Evolutionary conservation across 257 asterid species (phyloP).

Genomic region (Ilex aquifolium): DNA sequence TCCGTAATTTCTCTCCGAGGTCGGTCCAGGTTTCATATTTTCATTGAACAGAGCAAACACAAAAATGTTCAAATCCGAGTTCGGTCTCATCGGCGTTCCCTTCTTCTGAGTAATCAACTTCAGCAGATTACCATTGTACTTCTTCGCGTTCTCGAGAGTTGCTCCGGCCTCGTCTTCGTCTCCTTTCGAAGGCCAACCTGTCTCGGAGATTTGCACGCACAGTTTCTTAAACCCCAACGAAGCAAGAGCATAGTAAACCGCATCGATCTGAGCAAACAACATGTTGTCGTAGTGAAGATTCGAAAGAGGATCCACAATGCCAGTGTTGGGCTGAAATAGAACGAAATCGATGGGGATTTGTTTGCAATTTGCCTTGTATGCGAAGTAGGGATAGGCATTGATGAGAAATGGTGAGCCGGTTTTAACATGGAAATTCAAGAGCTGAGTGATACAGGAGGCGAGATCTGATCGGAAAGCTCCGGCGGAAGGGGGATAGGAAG

Average conservation of each 20-base stretch:
- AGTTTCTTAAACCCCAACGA: conserved; percentile 60
- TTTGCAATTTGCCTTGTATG: conserved; percentile 59
- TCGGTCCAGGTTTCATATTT: conserved; percentile 85
- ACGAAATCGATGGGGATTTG: conserved; percentile 59
- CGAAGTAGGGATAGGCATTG: conserved; percentile 80
- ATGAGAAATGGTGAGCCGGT: conserved; percentile 60
- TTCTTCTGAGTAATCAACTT: conserved; percentile 51
- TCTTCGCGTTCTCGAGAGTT: conserved; percentile 62
- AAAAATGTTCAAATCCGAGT: conserved; percentile 46
- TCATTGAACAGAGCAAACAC: conserved; percentile 81
- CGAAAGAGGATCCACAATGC: conserved; percentile 37
- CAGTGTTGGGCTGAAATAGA: conserved; percentile 48
- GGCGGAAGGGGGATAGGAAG: conserved; percentile 82
- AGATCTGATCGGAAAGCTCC: conserved; percentile 62
- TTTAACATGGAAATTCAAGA: conserved; percentile 58
- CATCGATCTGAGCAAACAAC: conserved; percentile 83
- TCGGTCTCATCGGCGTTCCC: conserved; percentile 82
- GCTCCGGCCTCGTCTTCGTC: conserved; percentile 82
- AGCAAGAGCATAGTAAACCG: conserved; percentile 63
- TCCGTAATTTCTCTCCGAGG: conserved; percentile 81
- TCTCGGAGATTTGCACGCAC: conserved; percentile 77
- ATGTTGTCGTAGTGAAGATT: conserved; percentile 67
- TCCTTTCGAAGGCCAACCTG: conserved; percentile 93
- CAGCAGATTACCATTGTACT: conserved; percentile 56
- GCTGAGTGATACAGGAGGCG: conserved; percentile 26